Conservation (phyloP, 495 filamentous ascomycete species). For the Penicillium silybi region DNA sequence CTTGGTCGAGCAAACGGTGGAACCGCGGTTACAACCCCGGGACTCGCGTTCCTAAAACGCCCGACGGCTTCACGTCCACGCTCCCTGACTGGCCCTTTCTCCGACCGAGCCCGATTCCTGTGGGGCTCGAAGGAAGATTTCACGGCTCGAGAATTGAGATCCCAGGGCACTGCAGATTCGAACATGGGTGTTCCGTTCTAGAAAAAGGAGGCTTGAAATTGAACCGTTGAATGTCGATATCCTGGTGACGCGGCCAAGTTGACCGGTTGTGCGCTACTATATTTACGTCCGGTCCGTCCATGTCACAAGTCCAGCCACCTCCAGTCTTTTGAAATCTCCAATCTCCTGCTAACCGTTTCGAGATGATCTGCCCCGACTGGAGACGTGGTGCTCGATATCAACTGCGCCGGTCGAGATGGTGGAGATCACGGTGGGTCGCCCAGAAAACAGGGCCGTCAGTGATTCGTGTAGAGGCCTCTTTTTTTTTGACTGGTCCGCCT, state of each 20-base stretch:
- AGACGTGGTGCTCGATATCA: constrained; percentile 17
- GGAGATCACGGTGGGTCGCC: constrained; percentile 18
- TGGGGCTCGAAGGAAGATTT: constrained; percentile 12
- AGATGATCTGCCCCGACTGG: not conserved
- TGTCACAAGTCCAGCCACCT: constrained; percentile 15
- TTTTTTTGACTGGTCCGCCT: constrained; percentile 3
- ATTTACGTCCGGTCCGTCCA: not conserved
- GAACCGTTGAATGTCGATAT: not conserved
- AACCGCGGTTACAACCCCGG: constrained; percentile 2
- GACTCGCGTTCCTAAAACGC: constrained; percentile 23
- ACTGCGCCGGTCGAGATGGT: constrained; percentile 6
- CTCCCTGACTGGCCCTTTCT: constrained; percentile 6
- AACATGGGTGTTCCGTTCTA: not conserved
- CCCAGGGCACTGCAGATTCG: not conserved
- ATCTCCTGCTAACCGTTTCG: not conserved
- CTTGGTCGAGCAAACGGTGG: constrained; percentile 5
- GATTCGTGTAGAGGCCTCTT: constrained; percentile 11
- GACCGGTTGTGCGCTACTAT: not conserved
- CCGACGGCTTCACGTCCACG: constrained; percentile 13
- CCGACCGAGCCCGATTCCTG: constrained; percentile 16
- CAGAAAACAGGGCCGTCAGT: constrained; percentile 1
- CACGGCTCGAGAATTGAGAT: not conserved
- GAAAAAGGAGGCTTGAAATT: not conserved
- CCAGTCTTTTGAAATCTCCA: constrained; percentile 2
- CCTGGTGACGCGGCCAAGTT: not conserved